Evolutionary conservation across 2,329 filamentous ascomycete genomes (phyloP).

Genomic region (Neofusicoccum sp.): DNA sequence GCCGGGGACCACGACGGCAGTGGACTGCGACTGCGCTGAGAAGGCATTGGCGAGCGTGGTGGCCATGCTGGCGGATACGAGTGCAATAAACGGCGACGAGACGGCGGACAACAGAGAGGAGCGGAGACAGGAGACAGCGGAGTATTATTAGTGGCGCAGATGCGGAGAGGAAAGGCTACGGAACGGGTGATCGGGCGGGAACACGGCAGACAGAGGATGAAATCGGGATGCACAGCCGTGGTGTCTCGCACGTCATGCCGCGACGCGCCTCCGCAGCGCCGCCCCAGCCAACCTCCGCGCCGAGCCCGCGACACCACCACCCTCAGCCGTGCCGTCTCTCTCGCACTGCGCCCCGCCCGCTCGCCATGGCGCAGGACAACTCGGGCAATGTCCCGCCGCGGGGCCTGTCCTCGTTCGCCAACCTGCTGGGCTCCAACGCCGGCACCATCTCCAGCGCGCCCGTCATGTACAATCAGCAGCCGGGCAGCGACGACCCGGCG

Average conservation of each 20-base stretch:
- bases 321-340: neutral
- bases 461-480: constrained; percentile 63
- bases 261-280: neutral
- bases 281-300: constrained; percentile 6
- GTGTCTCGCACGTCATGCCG: neutral
- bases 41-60: constrained; percentile 62
- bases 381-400: constrained; percentile 9
- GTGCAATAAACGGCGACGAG: neutral
- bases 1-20: constrained; percentile 72
- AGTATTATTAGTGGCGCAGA: neutral
- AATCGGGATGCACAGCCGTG: constrained; percentile 1
- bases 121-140: neutral
- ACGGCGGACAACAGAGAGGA: neutral
- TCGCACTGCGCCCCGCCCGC: neutral
- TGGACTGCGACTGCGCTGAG: constrained; percentile 49
- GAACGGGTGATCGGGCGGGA: constrained; percentile 4
- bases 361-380: constrained; percentile 17
- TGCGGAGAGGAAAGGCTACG: neutral
- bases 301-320: neutral
- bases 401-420: constrained; percentile 74
- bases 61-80: constrained; percentile 42
- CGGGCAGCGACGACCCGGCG: constrained; percentile 46
- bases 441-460: constrained; percentile 76
- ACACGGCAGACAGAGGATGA: constrained; percentile 10
- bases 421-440: constrained; percentile 64